These are phyloP conservation scores for Calonectria hawksworthii DNA, from an alignment of 2,329 filamentous ascomycete species.

Conservation along the genomic window DNA sequence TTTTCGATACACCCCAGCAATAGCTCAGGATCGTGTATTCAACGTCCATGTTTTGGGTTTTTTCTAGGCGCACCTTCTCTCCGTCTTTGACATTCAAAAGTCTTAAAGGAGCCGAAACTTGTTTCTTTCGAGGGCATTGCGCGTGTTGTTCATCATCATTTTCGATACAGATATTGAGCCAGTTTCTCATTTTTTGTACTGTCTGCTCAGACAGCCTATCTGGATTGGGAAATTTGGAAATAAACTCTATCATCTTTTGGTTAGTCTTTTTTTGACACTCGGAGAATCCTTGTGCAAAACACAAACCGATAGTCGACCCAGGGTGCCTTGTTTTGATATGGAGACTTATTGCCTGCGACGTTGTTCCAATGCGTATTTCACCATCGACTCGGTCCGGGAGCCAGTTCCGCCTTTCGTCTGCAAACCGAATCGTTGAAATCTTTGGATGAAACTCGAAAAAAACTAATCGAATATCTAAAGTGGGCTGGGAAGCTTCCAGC, in stretches of 20 bases:
- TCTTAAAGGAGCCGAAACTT: not conserved
- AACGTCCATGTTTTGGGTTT: not conserved
- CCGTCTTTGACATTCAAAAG: not conserved
- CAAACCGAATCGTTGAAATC: not conserved
- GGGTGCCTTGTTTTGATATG: not conserved
- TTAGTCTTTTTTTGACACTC: not conserved
- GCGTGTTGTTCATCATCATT: not conserved
- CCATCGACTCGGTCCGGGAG: not conserved
- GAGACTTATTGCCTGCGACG: not conserved
- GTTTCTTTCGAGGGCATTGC: not conserved
- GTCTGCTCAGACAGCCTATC: not conserved
- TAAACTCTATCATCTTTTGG: not conserved
- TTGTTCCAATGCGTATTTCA: not conserved
- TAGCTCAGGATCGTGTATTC: slow-evolving; percentile 7
- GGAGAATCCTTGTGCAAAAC: not conserved
- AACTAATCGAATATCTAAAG: not conserved
- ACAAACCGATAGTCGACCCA: not conserved
- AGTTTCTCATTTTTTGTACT: not conserved
- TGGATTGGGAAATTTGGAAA: not conserved
- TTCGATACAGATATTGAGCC: not conserved
- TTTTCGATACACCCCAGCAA: not conserved
- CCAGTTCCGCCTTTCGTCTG: not conserved
- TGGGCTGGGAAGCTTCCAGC: not conserved
- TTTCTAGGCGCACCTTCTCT: not conserved
- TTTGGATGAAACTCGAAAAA: not conserved